Evolutionary conservation across 306 rosid genomes (phyloP).

Genomic region (Gleditsia sinensis): DNA sequence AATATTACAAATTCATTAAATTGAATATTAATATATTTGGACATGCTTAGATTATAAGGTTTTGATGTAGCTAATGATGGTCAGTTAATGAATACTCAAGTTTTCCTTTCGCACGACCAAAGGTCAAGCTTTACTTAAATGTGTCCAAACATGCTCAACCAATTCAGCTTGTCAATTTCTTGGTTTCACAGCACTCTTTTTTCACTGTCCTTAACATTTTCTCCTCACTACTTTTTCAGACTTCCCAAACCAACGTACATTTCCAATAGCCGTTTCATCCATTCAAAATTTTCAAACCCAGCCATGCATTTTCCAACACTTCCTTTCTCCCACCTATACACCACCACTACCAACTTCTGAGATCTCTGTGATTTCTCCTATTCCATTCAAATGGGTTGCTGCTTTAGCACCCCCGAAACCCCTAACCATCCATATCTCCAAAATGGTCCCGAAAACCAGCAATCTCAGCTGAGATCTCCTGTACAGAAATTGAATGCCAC

Average conservation of each 20-base stretch:
- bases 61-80: background rate
- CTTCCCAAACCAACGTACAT: conserved; percentile 6
- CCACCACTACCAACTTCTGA: conserved; percentile 28
- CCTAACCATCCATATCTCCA: conserved; percentile 34
- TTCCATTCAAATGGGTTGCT: conserved; percentile 78
- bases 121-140: background rate
- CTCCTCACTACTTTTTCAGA: background rate
- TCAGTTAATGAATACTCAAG: background rate
- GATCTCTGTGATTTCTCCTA: background rate
- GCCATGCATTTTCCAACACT: conserved; percentile 30
- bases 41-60: background rate
- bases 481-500: conserved; percentile 27
- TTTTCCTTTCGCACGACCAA: background rate
- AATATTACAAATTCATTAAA: no score
- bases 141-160: background rate
- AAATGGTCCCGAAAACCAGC: conserved; percentile 16
- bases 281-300: conserved; percentile 29
- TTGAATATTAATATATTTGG: background rate
- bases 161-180: background rate
- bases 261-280: conserved; percentile 54
- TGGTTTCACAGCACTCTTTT: background rate
- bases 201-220: background rate
- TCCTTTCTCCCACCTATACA: conserved; percentile 9
- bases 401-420: conserved; percentile 57
- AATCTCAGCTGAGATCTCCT: conserved; percentile 30